Conservation (phyloP, 768 basidiomycete species). For the Termitomyces sp. region DNA sequence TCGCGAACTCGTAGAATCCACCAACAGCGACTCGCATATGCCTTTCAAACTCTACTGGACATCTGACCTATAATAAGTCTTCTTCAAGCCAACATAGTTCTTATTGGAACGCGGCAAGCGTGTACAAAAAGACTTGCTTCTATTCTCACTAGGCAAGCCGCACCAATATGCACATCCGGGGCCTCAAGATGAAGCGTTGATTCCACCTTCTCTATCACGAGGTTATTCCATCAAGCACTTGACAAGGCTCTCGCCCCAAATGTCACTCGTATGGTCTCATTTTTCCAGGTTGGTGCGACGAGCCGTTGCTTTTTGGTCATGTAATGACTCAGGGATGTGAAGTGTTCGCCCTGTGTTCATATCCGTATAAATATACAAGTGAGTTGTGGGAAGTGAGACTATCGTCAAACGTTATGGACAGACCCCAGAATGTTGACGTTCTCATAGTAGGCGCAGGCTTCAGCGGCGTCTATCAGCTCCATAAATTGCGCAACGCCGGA, state of each 20-base stretch:
- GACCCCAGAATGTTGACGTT: slow-evolving; percentile 12
- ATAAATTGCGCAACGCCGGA: slow-evolving; percentile 14
- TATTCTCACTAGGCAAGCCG: no score
- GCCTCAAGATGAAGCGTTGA: no score
- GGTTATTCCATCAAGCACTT: not conserved
- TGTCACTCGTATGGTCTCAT: not conserved
- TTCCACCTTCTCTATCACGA: no score
- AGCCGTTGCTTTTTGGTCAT: not conserved
- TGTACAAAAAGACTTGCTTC: no score
- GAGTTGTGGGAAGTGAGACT: not conserved
- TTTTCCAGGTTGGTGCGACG: not conserved
- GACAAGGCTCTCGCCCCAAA: not conserved
- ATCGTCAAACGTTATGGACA: not conserved
- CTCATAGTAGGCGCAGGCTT: slow-evolving; percentile 23
- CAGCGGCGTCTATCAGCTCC: slow-evolving; percentile 15
- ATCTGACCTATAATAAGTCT: no score
- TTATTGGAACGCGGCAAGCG: no score
- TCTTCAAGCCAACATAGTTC: not conserved
- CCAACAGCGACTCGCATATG: no score
- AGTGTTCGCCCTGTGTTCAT: not conserved
- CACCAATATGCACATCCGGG: not conserved
- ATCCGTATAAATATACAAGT: not conserved
- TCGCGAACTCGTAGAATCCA: no score
- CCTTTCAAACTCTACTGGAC: no score
- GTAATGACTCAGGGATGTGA: not conserved